Base-by-base conservation (phyloP, 2,329 filamentous ascomycete species). In the Trichoderma sp. region DNA sequence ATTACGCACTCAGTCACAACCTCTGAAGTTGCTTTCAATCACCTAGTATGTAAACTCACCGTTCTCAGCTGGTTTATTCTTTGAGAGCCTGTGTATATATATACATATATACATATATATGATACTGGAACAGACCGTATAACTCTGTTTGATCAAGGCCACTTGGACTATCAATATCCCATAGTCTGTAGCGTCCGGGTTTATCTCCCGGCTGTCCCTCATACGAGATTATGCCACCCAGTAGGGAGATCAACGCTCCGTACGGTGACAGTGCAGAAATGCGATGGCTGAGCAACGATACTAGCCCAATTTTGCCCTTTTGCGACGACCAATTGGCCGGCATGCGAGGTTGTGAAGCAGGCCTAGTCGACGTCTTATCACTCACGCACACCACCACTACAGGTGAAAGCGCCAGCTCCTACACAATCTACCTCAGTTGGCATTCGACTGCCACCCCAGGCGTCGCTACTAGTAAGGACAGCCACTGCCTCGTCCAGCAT, bases 251-350 rank as follows among this genome's bases (percentile, higher is more conserved):
- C 52, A 39, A 44, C 39, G 24, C 47, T 41, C 52, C 48, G 41
- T 62, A 62, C 59, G 48, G 59, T 62, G 48, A 62, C 59, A 58
- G 41, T 52, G 59, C 48, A 54, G 47, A n/a, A 21, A 44, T 21
- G 17, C 12, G 48, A 62, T 62, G 48, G 59, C 48, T 62, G 24
- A 52, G 48, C 34, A 41, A 34, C 48, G 50, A 30, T 39, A 62
- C 59, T 52, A 62, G 45, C 34, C 47, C 14, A 12, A 24, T 45
- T 51, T 14, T 47, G 19, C 58, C 47, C 58, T 51, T 51, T 19
- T 44, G 17, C 30, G 34, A 30, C 21, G 26, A 39, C 7, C 14
- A n/a, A 52, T 17, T 34, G 48, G 17, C 34, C 7, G 9, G 30
- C n/a, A 30, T 52, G 12, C 10, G 34, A 39, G 12, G 12, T 34